Conservation (phyloP, 202 grass and related monocot genomes). For the Musa balbisiana region DNA sequence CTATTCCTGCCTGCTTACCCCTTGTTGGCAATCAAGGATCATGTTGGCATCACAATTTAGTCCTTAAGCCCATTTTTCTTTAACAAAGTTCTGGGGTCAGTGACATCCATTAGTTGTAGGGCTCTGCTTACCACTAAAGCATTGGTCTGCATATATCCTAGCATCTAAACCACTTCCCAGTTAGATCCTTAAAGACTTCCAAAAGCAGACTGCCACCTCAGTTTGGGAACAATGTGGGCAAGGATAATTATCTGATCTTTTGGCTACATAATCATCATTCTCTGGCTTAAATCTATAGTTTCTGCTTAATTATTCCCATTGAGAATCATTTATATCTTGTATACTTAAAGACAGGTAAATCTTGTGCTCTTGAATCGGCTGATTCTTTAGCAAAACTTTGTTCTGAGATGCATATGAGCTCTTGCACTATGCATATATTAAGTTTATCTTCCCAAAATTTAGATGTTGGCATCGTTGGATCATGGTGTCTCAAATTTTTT, state of each 20-base stretch:
- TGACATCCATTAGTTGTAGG: neutral
- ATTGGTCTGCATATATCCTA: neutral
- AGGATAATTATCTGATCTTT: neutral
- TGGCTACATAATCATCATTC: neutral
- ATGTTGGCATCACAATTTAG: no score
- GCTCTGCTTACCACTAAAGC: neutral
- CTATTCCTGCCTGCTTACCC: no score
- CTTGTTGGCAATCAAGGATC: no score
- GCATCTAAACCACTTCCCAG: neutral
- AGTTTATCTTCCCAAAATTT: no score
- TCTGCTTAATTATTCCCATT: neutral
- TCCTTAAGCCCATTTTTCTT: no score
- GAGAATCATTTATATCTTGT: neutral
- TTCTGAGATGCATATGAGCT: no score
- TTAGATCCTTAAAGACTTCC: neutral
- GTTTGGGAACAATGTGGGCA: neutral
- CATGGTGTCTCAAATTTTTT: no score
- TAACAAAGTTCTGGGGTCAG: neutral
- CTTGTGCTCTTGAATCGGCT: no score
- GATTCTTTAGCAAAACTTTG: no score
- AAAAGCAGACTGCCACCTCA: neutral
- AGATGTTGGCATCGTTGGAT: no score
- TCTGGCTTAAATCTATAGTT: neutral
- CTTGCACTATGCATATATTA: no score
- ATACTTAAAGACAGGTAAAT: neutral